phyloP scores from a whole-genome alignment of 2,329 filamentous ascomycete species.

The Ophiostoma ips region DNA sequence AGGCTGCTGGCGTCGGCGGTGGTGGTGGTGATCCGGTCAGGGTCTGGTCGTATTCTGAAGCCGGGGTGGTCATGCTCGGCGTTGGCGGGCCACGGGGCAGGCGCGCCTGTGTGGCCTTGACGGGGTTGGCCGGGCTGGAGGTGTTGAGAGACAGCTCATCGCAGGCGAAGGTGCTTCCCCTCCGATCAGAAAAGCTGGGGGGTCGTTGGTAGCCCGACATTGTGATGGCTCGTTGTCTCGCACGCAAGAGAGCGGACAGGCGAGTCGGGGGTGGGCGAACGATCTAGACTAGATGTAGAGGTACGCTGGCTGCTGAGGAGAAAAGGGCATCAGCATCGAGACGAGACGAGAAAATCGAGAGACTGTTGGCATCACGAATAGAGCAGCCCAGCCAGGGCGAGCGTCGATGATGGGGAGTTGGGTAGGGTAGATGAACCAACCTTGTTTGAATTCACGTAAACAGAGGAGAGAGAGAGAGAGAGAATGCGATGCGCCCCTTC shows the following conservation, averaged over 20 bases:
- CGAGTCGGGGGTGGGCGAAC: too few species aligned
- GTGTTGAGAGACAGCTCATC: conserved; percentile 43
- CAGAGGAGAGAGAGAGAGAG: too few species aligned
- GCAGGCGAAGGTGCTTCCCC: conserved; percentile 39
- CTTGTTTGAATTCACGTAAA: too few species aligned
- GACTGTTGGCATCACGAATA: too few species aligned
- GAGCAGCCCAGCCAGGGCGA: too few species aligned
- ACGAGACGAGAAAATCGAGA: too few species aligned
- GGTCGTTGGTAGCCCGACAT: conserved; percentile 34
- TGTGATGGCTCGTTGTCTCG: conserved; percentile 13
- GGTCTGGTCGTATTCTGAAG: conserved; percentile 47
- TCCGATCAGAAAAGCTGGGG: conserved; percentile 46
- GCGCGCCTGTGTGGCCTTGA: conserved; percentile 37
- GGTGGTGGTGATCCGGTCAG: conserved; percentile 48
- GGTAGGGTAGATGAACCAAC: too few species aligned
- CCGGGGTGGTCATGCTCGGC: conserved; percentile 50
- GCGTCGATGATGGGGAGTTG: too few species aligned
- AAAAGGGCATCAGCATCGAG: too few species aligned
- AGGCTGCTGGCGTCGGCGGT: conserved; percentile 51
- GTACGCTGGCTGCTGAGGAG: too few species aligned
- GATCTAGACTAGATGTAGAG: too few species aligned
- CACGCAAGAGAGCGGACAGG: not conserved
- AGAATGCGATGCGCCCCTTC: too few species aligned
- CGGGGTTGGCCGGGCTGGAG: conserved; percentile 19
- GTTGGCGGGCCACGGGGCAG: conserved; percentile 46